These are phyloP conservation scores for Vitis hybrid DNA, from an alignment of 177 flowering plant genomes.

Conservation along the genomic window DNA sequence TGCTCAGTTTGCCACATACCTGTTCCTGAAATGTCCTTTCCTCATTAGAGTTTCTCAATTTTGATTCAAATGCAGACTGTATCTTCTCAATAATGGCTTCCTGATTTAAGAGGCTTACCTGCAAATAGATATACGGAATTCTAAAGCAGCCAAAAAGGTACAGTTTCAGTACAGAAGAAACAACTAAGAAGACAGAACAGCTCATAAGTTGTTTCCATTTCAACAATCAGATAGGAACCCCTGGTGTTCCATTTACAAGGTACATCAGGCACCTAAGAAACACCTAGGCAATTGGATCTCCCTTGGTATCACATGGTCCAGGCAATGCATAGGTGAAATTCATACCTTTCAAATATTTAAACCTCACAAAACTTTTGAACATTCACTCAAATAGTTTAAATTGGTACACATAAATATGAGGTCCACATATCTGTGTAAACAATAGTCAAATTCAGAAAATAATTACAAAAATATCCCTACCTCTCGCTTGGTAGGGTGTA, in stretches of 20 bases:
- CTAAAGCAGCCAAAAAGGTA: not conserved
- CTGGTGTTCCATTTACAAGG: not conserved
- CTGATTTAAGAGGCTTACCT: constrained; percentile 97
- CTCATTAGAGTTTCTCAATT: constrained; percentile 71
- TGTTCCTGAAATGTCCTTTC: constrained; percentile 70
- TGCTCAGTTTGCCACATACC: constrained; percentile 37
- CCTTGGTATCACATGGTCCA: not conserved
- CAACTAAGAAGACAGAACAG: not conserved
- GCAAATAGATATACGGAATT: constrained; percentile 21
- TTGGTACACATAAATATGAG: too few species aligned
- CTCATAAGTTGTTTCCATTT: not conserved
- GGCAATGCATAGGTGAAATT: not conserved
- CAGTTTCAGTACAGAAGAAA: not conserved
- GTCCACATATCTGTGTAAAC: not conserved
- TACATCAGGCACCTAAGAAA: not conserved
- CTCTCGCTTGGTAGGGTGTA: constrained; percentile 98
- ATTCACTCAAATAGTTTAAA: too few species aligned
- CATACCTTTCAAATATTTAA: not conserved
- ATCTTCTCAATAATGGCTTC: constrained; percentile 84
- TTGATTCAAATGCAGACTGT: constrained; percentile 70
- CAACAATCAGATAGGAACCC: not conserved
- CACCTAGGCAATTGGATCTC: not conserved
- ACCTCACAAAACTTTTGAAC: too few species aligned
- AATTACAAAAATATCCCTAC: constrained; percentile 27
- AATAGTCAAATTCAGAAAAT: not conserved